Conservation (phyloP, 2,329 filamentous ascomycete species). For the Rhynchosporium agropyri region DNA sequence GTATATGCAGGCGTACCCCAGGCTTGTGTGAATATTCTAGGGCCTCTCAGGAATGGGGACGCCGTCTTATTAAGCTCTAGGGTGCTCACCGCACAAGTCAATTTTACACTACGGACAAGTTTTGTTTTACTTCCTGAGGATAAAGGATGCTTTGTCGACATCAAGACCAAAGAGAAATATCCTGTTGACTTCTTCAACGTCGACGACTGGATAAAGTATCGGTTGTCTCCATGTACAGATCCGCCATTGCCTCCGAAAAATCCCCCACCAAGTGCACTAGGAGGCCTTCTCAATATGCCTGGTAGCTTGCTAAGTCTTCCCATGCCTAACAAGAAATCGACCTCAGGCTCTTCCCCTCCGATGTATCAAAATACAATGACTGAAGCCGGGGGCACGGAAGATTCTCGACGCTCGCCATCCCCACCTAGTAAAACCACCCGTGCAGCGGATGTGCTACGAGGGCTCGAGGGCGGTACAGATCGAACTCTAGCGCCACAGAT, state of each 20-base stretch:
- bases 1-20: slow-evolving; percentile 84
- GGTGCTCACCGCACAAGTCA: slow-evolving; percentile 88
- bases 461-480: slow-evolving; percentile 36
- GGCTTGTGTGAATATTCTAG: slow-evolving; percentile 87
- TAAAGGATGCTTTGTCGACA: slow-evolving; percentile 83
- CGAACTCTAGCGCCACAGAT: slow-evolving; percentile 37
- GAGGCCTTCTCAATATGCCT: slow-evolving; percentile 45
- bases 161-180: slow-evolving; percentile 74
- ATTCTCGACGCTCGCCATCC: slow-evolving; percentile 16
- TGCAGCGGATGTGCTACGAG: slow-evolving; percentile 35
- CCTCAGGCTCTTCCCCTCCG: slow-evolving; percentile 31
- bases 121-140: slow-evolving; percentile 85
- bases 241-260: slow-evolving; percentile 63
- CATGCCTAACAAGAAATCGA: slow-evolving; percentile 37
- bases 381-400: neutral
- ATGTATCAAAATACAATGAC: slow-evolving; percentile 26
- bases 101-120: slow-evolving; percentile 86
- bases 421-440: slow-evolving; percentile 35
- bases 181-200: slow-evolving; percentile 82
- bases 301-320: slow-evolving; percentile 35
- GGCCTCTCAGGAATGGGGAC: slow-evolving; percentile 88
- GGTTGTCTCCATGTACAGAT: slow-evolving; percentile 75
- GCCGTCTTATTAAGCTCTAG: slow-evolving; percentile 87
- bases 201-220: slow-evolving; percentile 77
- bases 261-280: slow-evolving; percentile 40